Percentiles rank a stretch among this genome's conserved stretches.
phyloP scores from a whole-genome alignment of 164 flowering plant genomes.

The Magnolia officinalis region DNA sequence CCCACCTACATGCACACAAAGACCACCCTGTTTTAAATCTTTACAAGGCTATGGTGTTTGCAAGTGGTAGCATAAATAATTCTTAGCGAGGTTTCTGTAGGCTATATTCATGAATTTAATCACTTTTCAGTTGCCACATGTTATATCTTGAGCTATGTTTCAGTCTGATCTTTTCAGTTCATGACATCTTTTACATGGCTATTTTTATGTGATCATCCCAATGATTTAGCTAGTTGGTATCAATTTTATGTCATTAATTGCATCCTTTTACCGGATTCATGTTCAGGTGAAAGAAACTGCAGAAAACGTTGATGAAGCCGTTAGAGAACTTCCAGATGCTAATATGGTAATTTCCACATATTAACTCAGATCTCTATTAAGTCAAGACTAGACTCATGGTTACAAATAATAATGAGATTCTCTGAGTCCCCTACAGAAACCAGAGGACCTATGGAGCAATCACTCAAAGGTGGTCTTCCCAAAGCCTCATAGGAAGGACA shows the following conservation, averaged over 20 bases:
- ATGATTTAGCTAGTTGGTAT: not conserved
- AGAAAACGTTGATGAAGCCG: slow-evolving; percentile 86
- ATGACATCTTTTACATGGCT: not conserved
- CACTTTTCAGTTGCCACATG: not conserved
- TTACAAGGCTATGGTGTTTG: not conserved
- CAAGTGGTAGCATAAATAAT: not conserved
- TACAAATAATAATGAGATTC: not conserved
- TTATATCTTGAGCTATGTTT: not conserved
- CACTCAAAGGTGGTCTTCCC: slow-evolving; percentile 81
- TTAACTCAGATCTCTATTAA: not conserved
- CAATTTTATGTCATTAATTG: not conserved
- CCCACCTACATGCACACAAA: no score
- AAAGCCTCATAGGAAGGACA: slow-evolving; percentile 87
- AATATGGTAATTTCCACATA: slow-evolving; percentile 51
- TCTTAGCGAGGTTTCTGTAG: no score
- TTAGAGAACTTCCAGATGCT: slow-evolving; percentile 96
- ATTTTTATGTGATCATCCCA: not conserved
- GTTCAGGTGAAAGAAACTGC: slow-evolving; percentile 88
- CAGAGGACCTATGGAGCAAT: slow-evolving; percentile 93
- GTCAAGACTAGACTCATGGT: no score
- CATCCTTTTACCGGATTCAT: not conserved
- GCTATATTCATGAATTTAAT: no score
- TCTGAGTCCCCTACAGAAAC: slow-evolving; percentile 47
- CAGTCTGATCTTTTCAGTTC: not conserved
- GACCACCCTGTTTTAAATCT: no score